Conservation (phyloP, 176 grass and related monocot species). For the Bothriochloa decipiens region DNA sequence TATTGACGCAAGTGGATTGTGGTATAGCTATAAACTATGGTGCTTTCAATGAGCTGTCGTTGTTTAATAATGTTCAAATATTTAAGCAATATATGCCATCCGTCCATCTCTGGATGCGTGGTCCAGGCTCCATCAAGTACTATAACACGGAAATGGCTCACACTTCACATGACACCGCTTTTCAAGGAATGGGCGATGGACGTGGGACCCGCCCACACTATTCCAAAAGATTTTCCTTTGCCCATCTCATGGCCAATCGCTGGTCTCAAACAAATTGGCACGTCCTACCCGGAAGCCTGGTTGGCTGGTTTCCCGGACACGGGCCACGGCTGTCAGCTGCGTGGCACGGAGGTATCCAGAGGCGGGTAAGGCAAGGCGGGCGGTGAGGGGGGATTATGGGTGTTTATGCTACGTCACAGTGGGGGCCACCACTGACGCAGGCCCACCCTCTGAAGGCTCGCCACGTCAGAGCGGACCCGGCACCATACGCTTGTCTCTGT, state of each 20-base stretch:
- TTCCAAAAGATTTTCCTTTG: not conserved
- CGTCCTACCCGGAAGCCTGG: not conserved
- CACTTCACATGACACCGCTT: not conserved
- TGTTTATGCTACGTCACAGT: slow-evolving; percentile 7
- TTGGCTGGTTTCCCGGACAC: rapidly evolving
- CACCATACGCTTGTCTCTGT: not conserved
- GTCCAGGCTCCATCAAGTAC: not conserved
- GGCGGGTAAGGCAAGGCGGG: slow-evolving; percentile 45
- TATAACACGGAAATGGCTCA: too few relatives aligned
- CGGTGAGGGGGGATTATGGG: slow-evolving; percentile 26
- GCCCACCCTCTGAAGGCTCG: not conserved
- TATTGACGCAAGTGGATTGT: rapidly evolving
- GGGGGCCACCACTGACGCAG: slow-evolving; percentile 10
- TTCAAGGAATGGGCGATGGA: not conserved
- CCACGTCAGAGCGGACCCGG: slow-evolving; percentile 23
- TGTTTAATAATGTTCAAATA: not conserved
- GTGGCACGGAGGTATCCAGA: rapidly evolving
- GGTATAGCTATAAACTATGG: too few relatives aligned
- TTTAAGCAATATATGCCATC: rapidly evolving
- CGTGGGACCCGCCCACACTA: not conserved
- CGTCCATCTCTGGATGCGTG: not conserved
- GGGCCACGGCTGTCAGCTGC: rapidly evolving
- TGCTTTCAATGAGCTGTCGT: not conserved
- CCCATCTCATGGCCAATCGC: not conserved
- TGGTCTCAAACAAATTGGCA: not conserved